Evolutionary conservation across 768 basidiomycete genomes (phyloP).

Genomic region (Agaricus blazei): DNA sequence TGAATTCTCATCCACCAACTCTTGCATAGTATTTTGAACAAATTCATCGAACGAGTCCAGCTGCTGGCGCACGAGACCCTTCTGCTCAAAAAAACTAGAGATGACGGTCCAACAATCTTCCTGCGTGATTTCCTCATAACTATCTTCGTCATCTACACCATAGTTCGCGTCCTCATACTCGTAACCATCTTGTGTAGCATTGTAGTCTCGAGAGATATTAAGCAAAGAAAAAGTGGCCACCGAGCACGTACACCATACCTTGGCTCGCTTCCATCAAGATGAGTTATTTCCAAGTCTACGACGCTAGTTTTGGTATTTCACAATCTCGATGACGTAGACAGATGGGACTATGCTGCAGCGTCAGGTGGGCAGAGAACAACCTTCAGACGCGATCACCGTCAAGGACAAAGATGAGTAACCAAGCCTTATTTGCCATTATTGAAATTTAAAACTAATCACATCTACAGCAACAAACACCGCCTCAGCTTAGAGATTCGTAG

Average conservation of each 20-base stretch:
- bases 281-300: background rate
- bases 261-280: constrained; percentile 37
- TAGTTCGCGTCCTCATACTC: constrained; percentile 58
- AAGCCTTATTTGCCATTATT: constrained; percentile 29
- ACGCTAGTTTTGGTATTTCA: background rate
- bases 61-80: constrained; percentile 96
- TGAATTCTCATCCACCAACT: constrained; percentile 94
- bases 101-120: constrained; percentile 97
- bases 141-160: constrained; percentile 51
- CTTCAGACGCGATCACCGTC: background rate
- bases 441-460: constrained; percentile 1
- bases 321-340: background rate
- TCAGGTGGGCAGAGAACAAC: background rate
- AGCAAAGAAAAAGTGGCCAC: constrained; percentile 20
- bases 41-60: constrained; percentile 99
- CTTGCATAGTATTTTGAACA: constrained; percentile 99
- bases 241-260: constrained; percentile 34
- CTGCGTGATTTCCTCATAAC: constrained; percentile 80
- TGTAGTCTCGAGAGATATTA: constrained; percentile 39
- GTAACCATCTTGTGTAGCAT: constrained; percentile 46
- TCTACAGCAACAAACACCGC: constrained; percentile 7
- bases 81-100: constrained; percentile 93
- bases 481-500: background rate
- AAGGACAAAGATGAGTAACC: constrained; percentile 17
- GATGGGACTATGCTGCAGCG: background rate